A percentile compares a stretch with the other conserved stretches of the same genome.
Conservation (phyloP, 148 eudicot species). For the Diospyros lotus region DNA sequence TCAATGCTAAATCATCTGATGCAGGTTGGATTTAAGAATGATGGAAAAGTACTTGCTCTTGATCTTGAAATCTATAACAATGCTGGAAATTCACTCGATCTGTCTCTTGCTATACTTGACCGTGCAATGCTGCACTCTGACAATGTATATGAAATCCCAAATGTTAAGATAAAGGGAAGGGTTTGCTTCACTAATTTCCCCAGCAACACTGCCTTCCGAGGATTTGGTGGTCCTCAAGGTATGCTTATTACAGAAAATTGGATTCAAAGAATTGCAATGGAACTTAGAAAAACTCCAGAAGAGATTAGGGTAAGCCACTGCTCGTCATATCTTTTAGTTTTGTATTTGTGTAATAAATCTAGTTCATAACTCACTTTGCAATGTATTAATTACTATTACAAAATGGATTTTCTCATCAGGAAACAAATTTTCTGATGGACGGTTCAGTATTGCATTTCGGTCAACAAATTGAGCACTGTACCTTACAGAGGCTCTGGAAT, state of each 20-base stretch:
- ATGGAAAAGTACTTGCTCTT: conserved; percentile 83
- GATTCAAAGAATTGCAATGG: conserved; percentile 93
- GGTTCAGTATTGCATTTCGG: conserved; percentile 81
- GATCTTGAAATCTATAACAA: conserved; percentile 91
- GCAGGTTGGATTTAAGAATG: conserved; percentile 88
- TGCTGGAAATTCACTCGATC: conserved; percentile 92
- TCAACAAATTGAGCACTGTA: conserved; percentile 70
- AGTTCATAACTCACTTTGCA: not conserved
- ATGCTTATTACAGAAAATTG: conserved; percentile 95
- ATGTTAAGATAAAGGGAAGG: conserved; percentile 64
- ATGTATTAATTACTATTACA: not conserved
- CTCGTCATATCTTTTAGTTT: not conserved
- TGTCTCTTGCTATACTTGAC: conserved; percentile 84
- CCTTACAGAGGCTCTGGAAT: conserved; percentile 71
- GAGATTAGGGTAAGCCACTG: conserved; percentile 66
- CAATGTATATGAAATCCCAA: conserved; percentile 90
- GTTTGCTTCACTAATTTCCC: conserved; percentile 97
- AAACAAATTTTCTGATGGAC: conserved; percentile 72
- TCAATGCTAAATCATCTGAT: not conserved
- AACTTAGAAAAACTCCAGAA: conserved; percentile 75
- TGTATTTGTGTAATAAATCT: not conserved
- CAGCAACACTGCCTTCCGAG: conserved; percentile 94
- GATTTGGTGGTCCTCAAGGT: conserved; percentile 99
- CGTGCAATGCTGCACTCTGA: conserved; percentile 97
- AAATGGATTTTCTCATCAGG: conserved; percentile 38